Base-by-base conservation (phyloP, 176 grass and related monocot genomes). In the Ensete ventricosum region DNA sequence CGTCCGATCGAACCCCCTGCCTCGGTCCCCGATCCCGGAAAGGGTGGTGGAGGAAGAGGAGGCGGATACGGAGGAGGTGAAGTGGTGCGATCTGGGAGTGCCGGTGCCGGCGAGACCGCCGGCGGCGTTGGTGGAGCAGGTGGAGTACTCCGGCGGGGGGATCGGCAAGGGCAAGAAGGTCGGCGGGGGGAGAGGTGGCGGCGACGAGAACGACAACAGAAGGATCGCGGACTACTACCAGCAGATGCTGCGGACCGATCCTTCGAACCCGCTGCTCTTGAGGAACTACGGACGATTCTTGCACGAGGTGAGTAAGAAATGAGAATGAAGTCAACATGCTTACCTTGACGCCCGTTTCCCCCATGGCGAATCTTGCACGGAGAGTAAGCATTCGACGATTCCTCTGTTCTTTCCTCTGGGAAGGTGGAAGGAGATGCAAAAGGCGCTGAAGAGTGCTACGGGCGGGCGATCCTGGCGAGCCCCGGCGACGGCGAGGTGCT, bases 231-330 rank as follows among this genome's bases (percentile, higher is more conserved):
- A 87, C 53, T 83, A 89, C 76, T 97, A 90, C 73, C 77, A 79
- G 22, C 77, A 83, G 71, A 78, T 92, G 83, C 79, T 97, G 52
- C 68, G 58, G 51, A 79, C 87, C 62, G 85, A 97, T 67, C 87
- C 93, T 19, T 81, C 50, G 55, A 92, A 92, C 69, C 71, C 93
- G 75, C 87, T 97, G 22, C 77, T 97, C 9, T 77, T 97, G 17
- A 78, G 83, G 64, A 97, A 97, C 85, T 97, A 97, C 81, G 93
- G 85, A 62, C 79, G 72, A 67, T 97, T 92, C 79, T 76, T 97
- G 50, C 83, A 97, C 67, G 93, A 92, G 83, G 85, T 87, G 74
- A 24, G 48, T 12, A 57, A 69, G 77, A 80, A 50, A 73, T 9
- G 67, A 69, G 71, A 80, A 50, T 78, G 14, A 16, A 11, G 53